These are phyloP conservation scores for Polychaeton citri DNA, from an alignment of 2,329 filamentous ascomycete species.

Conservation along the genomic window DNA sequence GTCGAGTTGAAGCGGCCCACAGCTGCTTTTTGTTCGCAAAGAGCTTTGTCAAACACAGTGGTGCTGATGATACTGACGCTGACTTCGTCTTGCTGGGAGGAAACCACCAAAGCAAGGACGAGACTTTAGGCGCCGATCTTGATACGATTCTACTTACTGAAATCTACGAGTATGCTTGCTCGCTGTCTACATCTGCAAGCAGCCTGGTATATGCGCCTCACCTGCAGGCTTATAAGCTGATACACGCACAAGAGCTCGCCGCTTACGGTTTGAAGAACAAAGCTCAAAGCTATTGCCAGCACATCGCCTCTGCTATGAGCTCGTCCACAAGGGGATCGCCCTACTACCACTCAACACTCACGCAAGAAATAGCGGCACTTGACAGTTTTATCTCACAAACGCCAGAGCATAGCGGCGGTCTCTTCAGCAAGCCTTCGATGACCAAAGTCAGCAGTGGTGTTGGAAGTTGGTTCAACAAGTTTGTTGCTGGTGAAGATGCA, in stretches of 20 bases:
- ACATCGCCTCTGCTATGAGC: conserved; percentile 61
- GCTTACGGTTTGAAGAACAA: conserved; percentile 72
- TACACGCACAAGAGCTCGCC: conserved; percentile 71
- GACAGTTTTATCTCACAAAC: conserved; percentile 71
- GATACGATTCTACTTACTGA: conserved; percentile 91
- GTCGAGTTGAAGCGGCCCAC: conserved; percentile 80
- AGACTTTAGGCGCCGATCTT: conserved; percentile 63
- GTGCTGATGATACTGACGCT: conserved; percentile 65
- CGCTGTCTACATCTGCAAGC: conserved; percentile 43
- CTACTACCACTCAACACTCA: conserved; percentile 69
- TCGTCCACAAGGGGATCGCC: conserved; percentile 71
- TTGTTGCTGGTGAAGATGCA: conserved; percentile 79
- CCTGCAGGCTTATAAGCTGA: conserved; percentile 78
- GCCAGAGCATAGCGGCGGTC: conserved; percentile 56
- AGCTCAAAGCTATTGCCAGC: conserved; percentile 83
- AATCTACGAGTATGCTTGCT: conserved; percentile 81
- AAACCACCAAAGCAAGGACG: conserved; percentile 59
- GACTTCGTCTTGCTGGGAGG: conserved; percentile 75
- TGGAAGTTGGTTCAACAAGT: conserved; percentile 90
- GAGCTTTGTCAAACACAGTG: conserved; percentile 57
- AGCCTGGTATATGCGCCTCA: conserved; percentile 51
- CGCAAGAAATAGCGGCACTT: conserved; percentile 69
- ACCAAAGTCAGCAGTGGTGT: conserved; percentile 87
- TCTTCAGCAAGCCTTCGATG: conserved; percentile 92
- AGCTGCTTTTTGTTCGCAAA: conserved; percentile 86